Conservation (phyloP, 345 rosid species). For the Mercurialis annua region DNA sequence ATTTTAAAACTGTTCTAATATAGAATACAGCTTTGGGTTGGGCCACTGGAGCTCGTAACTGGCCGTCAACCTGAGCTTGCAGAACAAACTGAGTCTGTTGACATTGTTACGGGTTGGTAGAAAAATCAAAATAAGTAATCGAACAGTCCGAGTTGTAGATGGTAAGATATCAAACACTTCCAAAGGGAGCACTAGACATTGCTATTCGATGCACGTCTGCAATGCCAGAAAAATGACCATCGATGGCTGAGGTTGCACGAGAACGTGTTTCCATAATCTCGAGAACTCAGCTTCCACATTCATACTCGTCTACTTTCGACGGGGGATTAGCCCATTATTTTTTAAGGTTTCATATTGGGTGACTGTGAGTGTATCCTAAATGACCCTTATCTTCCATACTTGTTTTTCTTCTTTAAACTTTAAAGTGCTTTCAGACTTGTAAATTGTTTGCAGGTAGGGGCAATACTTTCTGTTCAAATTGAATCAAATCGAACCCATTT, state of each 20-base stretch:
- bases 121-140: conserved; percentile 74
- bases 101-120: conserved; percentile 81
- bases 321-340: neutral
- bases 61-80: conserved; percentile 63
- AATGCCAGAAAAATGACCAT: conserved; percentile 76
- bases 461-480: no score
- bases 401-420: no score
- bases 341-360: conserved; percentile 2
- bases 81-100: conserved; percentile 46
- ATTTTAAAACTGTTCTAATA: no score
- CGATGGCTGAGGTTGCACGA: conserved; percentile 61
- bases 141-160: conserved; percentile 69
- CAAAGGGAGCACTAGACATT: conserved; percentile 59
- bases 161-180: conserved; percentile 46
- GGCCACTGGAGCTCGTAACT: conserved; percentile 69
- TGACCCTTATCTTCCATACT: no score
- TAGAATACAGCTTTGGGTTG: conserved; percentile 94
- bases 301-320: conserved; percentile 24
- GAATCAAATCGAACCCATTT: no score
- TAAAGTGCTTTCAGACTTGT: no score
- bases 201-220: conserved; percentile 75
- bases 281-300: conserved; percentile 18
- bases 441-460: no score
- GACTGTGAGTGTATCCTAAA: no score
- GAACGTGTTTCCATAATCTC: conserved; percentile 48